Evolutionary conservation across 2,329 filamentous ascomycete species (phyloP), one percentile per base, ranked within the genome.

Genomic region (Nothophaeocryptopus gaeumannii): DNA sequence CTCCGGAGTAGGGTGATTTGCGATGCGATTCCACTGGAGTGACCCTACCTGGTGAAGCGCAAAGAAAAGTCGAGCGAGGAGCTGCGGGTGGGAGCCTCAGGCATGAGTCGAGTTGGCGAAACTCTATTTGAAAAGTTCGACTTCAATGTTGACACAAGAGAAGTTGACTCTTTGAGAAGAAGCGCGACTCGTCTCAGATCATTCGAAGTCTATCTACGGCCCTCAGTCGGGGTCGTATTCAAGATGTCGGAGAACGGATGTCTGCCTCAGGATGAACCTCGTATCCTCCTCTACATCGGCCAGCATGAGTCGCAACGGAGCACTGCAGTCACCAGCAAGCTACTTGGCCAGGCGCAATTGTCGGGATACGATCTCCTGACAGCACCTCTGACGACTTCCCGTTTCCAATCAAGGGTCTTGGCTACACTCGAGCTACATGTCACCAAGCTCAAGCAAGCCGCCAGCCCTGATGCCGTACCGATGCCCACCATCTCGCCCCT

Each of bases 301-400:
- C 84, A 89, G 56, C 87, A 91, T 70, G 85, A 89, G 65, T 83
- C 84, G 5, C 74, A 74, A 44, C 76, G 86, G 51, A 47, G 31
- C 14, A 42, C 31, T 16, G 38, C 51, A 5, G 58, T 60, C 12
- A 58, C 79, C 14, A 78, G 85, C 43, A 70, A 81, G 57, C 77
- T 88, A 63, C 82, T 89, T 61, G 77, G 78, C 45, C 78, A 86
- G 63, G 78, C 88, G 9, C 77, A 89, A 41, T 45, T 60, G 40
- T 42, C 56, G 56, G 85, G 86, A 63, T 89, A 92, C 74, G 82
- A 85, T 65, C 88, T 90, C 74, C 78, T 88, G 56, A 91, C 88
- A 4, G 84, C 83, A 13, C 85, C 87, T 43, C 84, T 95, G 65
- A 92, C 88, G 34, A 93, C 86, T 62, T 69, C 75, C 14, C 78